phyloP scores from a whole-genome alignment of 768 basidiomycete genomes.

The Artomyces pyxidatus region DNA sequence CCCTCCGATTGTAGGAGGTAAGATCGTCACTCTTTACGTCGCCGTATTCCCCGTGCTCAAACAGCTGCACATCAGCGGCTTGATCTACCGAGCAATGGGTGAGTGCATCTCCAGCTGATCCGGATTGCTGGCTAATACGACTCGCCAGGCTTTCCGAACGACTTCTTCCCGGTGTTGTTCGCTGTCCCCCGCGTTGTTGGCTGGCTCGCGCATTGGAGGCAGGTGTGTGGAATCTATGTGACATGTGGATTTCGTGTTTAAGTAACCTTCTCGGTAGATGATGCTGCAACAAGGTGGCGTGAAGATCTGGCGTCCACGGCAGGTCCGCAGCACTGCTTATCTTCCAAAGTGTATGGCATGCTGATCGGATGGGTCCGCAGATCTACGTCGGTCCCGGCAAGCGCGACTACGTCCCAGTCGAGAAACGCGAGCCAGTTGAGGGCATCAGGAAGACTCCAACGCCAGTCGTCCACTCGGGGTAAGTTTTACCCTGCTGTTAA shows the following conservation, averaged over 20 bases:
- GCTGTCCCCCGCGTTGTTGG: slow-evolving; percentile 89
- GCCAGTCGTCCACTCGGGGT: slow-evolving; percentile 68
- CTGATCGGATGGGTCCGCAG: slow-evolving; percentile 28
- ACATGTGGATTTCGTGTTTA: neutral
- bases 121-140: slow-evolving; percentile 2
- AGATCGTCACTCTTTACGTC: too few relatives aligned
- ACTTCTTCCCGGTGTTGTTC: slow-evolving; percentile 92
- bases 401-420: slow-evolving; percentile 66
- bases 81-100: slow-evolving; percentile 94
- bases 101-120: slow-evolving; percentile 21
- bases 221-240: slow-evolving; percentile 34
- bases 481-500: slow-evolving; percentile 23
- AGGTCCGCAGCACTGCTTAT: slow-evolving; percentile 35
- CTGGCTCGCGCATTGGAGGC: slow-evolving; percentile 91
- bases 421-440: slow-evolving; percentile 47
- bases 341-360: neutral
- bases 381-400: slow-evolving; percentile 72
- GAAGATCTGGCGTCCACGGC: slow-evolving; percentile 88
- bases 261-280: slow-evolving; percentile 43
- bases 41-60: too few relatives aligned
- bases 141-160: slow-evolving; percentile 75
- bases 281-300: slow-evolving; percentile 86
- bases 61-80: slow-evolving; percentile 39
- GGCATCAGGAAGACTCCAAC: slow-evolving; percentile 55
- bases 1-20: slow-evolving; percentile 41